Evolutionary conservation across 2,329 filamentous ascomycete genomes (phyloP).

Genomic region (Diaporthe australafricana): DNA sequence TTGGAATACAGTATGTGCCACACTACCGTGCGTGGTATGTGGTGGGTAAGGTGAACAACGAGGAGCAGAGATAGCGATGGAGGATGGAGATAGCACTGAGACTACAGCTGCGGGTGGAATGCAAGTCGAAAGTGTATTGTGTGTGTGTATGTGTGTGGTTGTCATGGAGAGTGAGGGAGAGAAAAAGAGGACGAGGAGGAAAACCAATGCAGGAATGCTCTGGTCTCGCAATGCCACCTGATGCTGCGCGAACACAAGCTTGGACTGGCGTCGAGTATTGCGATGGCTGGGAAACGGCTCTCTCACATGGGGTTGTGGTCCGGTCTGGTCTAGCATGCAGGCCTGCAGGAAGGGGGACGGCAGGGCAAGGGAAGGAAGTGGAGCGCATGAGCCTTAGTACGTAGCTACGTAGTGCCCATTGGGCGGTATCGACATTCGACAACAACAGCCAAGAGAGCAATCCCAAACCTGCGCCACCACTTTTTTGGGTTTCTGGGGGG

Average conservation of each 20-base stretch:
- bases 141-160: slow-evolving; percentile 11
- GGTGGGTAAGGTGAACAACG: slow-evolving; percentile 23
- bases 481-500: slow-evolving; percentile 1
- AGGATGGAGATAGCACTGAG: slow-evolving; percentile 25
- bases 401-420: slow-evolving; percentile 24
- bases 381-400: slow-evolving; percentile 2
- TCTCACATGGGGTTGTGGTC: not conserved
- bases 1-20: slow-evolving; percentile 3
- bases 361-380: slow-evolving; percentile 1
- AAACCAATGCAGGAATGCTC: slow-evolving; percentile 31
- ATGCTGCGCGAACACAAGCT: slow-evolving; percentile 25
- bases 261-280: slow-evolving; percentile 38
- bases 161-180: slow-evolving; percentile 15
- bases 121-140: slow-evolving; percentile 26
- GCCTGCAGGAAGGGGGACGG: slow-evolving; percentile 7
- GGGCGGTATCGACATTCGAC: slow-evolving; percentile 1
- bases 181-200: slow-evolving; percentile 21
- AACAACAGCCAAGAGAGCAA: slow-evolving; percentile 27
- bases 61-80: not conserved
- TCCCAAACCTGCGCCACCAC: slow-evolving; percentile 33
- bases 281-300: slow-evolving; percentile 39
- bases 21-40: not conserved
- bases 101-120: slow-evolving; percentile 34
- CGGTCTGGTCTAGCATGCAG: slow-evolving; percentile 11
- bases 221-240: slow-evolving; percentile 27